These are phyloP conservation scores for Vicia villosa DNA, from an alignment of 306 rosid species.

Conservation along the genomic window DNA sequence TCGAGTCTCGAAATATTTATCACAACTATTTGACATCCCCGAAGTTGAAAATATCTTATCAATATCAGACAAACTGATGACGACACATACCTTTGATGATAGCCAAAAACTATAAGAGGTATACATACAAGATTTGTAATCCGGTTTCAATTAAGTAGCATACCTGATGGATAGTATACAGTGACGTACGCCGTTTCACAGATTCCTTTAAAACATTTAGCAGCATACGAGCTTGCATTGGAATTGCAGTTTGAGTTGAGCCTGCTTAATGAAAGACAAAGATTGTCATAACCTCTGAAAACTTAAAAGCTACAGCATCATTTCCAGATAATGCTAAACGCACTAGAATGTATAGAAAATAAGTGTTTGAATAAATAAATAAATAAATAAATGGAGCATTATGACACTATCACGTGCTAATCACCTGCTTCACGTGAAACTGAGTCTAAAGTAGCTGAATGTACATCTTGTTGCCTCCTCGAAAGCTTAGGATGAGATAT, in stretches of 20 bases:
- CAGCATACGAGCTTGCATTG: slow-evolving; percentile 52
- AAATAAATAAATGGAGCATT: slow-evolving; percentile 20
- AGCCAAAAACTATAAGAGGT: slow-evolving; percentile 22
- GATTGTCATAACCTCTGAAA: slow-evolving; percentile 30
- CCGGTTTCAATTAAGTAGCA: slow-evolving; percentile 27
- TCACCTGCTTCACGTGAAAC: slow-evolving; percentile 52
- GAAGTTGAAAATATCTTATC: slow-evolving; percentile 18
- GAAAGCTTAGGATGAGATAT: slow-evolving; percentile 34
- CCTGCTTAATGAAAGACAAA: slow-evolving; percentile 43
- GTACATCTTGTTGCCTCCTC: slow-evolving; percentile 35
- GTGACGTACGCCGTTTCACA: slow-evolving; percentile 75
- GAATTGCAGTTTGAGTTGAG: slow-evolving; percentile 43
- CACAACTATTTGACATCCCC: too few species aligned
- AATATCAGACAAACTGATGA: slow-evolving; percentile 14
- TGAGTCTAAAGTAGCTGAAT: slow-evolving; percentile 41
- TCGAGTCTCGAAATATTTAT: background rate
- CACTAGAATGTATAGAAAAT: background rate
- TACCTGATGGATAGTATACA: slow-evolving; percentile 76
- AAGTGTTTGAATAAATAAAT: slow-evolving; percentile 23
- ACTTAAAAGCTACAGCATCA: slow-evolving; percentile 30
- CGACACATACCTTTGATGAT: slow-evolving; percentile 13
- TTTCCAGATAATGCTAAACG: slow-evolving; percentile 24
- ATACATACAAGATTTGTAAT: slow-evolving; percentile 1
- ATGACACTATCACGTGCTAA: slow-evolving; percentile 25
- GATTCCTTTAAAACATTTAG: slow-evolving; percentile 75